Conservation (phyloP, 306 rosid species). For the Vigna angularis region DNA sequence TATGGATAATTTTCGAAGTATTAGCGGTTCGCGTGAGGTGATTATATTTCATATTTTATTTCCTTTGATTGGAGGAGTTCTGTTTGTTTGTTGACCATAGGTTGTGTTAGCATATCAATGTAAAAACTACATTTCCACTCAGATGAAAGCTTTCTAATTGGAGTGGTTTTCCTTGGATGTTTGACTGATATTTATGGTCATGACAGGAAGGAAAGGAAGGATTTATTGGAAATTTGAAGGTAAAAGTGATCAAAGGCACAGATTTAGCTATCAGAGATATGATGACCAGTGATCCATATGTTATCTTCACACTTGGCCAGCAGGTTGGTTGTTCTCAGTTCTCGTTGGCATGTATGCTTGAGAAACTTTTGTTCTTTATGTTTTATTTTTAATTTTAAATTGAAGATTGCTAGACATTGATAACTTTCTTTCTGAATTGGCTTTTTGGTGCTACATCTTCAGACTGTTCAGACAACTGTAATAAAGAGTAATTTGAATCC, state of each 20-base stretch:
- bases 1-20: slow-evolving; percentile 60
- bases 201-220: slow-evolving; percentile 81
- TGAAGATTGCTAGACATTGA: slow-evolving; percentile 36
- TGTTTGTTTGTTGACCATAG: slow-evolving; percentile 14
- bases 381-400: slow-evolving; percentile 29
- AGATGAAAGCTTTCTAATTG: slow-evolving; percentile 13
- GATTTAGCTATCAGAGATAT: slow-evolving; percentile 93
- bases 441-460: slow-evolving; percentile 39
- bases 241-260: slow-evolving; percentile 86
- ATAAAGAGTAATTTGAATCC: slow-evolving; percentile 91
- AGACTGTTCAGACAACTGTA: slow-evolving; percentile 75
- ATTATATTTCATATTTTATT: slow-evolving; percentile 33
- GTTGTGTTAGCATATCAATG: slow-evolving; percentile 15
- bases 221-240: slow-evolving; percentile 83
- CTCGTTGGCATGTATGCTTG: slow-evolving; percentile 18
- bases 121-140: slow-evolving; percentile 7
- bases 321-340: slow-evolving; percentile 65
- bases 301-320: slow-evolving; percentile 80
- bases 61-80: slow-evolving; percentile 34
- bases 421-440: slow-evolving; percentile 39
- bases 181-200: slow-evolving; percentile 51
- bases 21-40: slow-evolving; percentile 62
- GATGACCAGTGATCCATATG: slow-evolving; percentile 96
- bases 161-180: slow-evolving; percentile 26
- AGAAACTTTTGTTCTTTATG: slow-evolving; percentile 31